Conservation (phyloP, 169 alveolate species). For the Cryptosporidium felis region DNA sequence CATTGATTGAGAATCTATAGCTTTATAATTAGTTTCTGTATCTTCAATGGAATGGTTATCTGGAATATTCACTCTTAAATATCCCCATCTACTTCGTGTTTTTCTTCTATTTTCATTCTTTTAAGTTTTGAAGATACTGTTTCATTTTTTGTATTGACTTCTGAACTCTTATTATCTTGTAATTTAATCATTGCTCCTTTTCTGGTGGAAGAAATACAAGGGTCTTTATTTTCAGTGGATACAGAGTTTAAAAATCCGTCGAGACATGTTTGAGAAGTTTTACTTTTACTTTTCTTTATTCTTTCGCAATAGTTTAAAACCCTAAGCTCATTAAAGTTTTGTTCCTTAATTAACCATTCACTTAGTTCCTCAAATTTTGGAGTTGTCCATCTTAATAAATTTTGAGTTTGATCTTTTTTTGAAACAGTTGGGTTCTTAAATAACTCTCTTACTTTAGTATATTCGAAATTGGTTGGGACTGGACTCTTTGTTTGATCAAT, state of each 20-base stretch:
- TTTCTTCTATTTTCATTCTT: neutral
- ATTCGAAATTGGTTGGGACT: conserved; percentile 74
- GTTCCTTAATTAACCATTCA: conserved; percentile 81
- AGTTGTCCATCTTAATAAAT: conserved; percentile 76
- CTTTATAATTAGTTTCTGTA: no score
- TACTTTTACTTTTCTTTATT: conserved; percentile 35
- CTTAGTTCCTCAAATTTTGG: conserved; percentile 81
- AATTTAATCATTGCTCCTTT: neutral
- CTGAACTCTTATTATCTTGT: neutral
- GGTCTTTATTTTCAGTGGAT: neutral
- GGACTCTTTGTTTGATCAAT: conserved; percentile 77
- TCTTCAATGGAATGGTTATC: no score
- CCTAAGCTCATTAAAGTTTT: conserved; percentile 80
- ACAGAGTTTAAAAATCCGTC: conserved; percentile 20
- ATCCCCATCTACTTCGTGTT: neutral
- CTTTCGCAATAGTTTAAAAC: conserved; percentile 72
- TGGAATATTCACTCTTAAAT: neutral
- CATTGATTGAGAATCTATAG: no score
- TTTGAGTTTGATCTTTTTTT: conserved; percentile 70
- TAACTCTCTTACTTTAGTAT: conserved; percentile 80
- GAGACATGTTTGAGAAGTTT: conserved; percentile 54
- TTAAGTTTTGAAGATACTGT: neutral
- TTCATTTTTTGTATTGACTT: neutral
- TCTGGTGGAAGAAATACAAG: neutral
- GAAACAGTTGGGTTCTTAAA: conserved; percentile 80